Evolutionary conservation across 768 basidiomycete genomes (phyloP), one percentile per base, ranked within the genome.

Genomic region (Russula emetica): DNA sequence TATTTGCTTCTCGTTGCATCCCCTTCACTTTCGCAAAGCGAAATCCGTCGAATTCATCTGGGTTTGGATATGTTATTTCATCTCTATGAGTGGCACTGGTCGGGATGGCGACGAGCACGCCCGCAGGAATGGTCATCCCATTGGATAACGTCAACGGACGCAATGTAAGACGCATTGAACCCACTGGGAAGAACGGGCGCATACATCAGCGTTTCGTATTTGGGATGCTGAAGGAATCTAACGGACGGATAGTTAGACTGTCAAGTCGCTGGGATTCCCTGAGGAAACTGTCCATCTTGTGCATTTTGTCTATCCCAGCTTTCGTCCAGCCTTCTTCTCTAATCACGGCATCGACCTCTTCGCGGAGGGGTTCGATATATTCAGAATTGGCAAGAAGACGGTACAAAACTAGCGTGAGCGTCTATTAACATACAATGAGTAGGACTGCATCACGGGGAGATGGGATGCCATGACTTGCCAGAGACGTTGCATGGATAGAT

Each of bases 1-100:
- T 18, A 40, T 40, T 6, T 40, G 16, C 40, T 40, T 24, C 22
- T 5, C 14, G 4, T 14, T 0, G 5, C 13, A 47, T 30, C 44
- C 63, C 34, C 72, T 18, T 71, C 71, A 20, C n/a, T n/a, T 72
- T 61, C 22, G 72, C 63, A 68, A 79, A 82, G 20, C 80, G 73
- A 58, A 78, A 78, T 0, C 78, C 74, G 36, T 78, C 72, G 47
- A 81, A 81, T 51, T 32, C 61, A 10, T 72, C 67, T 0, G 83
- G 71, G 53, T 80, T 74, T n/a, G 71, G 63, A 67, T 83, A 85
- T 24, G 74, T 69, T 18, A 71, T 71, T 24, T 72, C 72, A 63
- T 82, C 78, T 22, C 71, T 71, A 62, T 79, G 78, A 70, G 77
- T 71, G 22, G 74, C 64, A 28, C 65, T 56, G 8, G 71, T 58